Percentiles rank a stretch among this genome's conserved stretches.
These are phyloP conservation scores for Cyanodermella asteris DNA, from an alignment of 2,329 filamentous ascomycete species.

Conservation along the genomic window DNA sequence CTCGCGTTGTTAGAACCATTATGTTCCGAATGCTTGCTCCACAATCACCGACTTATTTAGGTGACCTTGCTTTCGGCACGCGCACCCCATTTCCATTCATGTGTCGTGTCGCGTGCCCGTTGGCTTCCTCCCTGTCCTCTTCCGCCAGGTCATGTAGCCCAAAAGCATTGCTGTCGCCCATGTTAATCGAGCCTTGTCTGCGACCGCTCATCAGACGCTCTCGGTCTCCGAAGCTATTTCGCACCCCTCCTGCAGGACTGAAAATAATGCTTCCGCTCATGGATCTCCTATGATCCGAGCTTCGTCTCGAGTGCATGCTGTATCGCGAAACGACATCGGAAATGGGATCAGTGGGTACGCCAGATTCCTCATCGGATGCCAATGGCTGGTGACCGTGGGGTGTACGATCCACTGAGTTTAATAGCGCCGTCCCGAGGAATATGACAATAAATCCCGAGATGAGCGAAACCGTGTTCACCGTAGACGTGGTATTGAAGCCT, in stretches of 20 bases:
- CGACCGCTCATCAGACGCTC: constrained; percentile 73
- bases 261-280: constrained; percentile 39
- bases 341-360: constrained; percentile 76
- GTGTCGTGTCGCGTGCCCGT: constrained; percentile 1
- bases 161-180: constrained; percentile 58
- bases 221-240: constrained; percentile 39
- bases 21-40: too few relatives aligned
- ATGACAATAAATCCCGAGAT: constrained; percentile 86
- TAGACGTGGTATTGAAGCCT: constrained; percentile 85
- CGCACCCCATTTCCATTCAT: too few relatives aligned
- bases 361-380: constrained; percentile 45
- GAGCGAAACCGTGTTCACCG: constrained; percentile 78
- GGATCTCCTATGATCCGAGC: constrained; percentile 37
- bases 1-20: too few relatives aligned
- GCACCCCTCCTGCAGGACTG: too few relatives aligned
- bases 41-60: too few relatives aligned
- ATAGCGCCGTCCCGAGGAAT: constrained; percentile 82
- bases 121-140: constrained; percentile 51
- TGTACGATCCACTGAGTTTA: constrained; percentile 86
- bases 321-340: constrained; percentile 74
- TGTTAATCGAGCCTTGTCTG: too few relatives aligned
- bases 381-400: constrained; percentile 54
- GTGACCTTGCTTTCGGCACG: too few relatives aligned
- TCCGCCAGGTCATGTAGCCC: constrained; percentile 58
- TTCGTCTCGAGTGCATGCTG: constrained; percentile 78